A percentile compares a stretch with the other conserved stretches of the same genome.
phyloP scores from a whole-genome alignment of 768 basidiomycete genomes.

The Agaricus sinodeliciosus region DNA sequence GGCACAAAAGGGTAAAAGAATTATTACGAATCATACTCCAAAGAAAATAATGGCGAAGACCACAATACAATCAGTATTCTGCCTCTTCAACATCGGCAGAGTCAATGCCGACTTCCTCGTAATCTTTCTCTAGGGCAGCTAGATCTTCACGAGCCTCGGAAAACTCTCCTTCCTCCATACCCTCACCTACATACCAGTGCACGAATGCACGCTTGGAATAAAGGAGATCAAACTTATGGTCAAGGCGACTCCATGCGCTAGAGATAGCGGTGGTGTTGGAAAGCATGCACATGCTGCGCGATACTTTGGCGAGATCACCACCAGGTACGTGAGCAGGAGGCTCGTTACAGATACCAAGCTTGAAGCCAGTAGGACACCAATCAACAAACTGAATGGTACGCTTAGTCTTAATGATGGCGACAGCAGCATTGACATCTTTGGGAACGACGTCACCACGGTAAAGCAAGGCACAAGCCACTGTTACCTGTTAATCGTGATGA shows the following conservation, averaged over 20 bases:
- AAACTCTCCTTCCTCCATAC: slow-evolving; percentile 99
- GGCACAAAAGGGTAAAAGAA: slow-evolving; percentile 14
- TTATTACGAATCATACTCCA: slow-evolving; percentile 12
- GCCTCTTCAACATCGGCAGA: slow-evolving; percentile 69
- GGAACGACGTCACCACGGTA: slow-evolving; percentile 97
- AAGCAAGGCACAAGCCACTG: slow-evolving; percentile 87
- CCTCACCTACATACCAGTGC: slow-evolving; percentile 96
- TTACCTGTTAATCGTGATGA: slow-evolving; percentile 13
- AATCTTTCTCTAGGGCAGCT: slow-evolving; percentile 94
- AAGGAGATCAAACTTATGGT: slow-evolving; percentile 97
- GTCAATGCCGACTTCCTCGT: slow-evolving; percentile 83
- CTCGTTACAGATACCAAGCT: slow-evolving; percentile 98
- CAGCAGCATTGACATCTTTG: slow-evolving; percentile 91
- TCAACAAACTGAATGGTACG: slow-evolving; percentile 97
- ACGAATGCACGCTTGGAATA: slow-evolving; percentile 94
- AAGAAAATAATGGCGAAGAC: slow-evolving; percentile 11
- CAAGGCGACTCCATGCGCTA: slow-evolving; percentile 86
- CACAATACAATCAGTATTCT: slow-evolving; percentile 38
- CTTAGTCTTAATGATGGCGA: slow-evolving; percentile 94
- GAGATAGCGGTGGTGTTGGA: slow-evolving; percentile 94
- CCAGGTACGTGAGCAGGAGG: slow-evolving; percentile 87
- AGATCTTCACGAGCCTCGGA: slow-evolving; percentile 98
- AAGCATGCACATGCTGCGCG: slow-evolving; percentile 95
- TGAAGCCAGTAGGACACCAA: slow-evolving; percentile 98
- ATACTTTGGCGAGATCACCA: slow-evolving; percentile 92